Base-by-base conservation (phyloP, 2,329 filamentous ascomycete species). In the Cordyceps javanica region DNA sequence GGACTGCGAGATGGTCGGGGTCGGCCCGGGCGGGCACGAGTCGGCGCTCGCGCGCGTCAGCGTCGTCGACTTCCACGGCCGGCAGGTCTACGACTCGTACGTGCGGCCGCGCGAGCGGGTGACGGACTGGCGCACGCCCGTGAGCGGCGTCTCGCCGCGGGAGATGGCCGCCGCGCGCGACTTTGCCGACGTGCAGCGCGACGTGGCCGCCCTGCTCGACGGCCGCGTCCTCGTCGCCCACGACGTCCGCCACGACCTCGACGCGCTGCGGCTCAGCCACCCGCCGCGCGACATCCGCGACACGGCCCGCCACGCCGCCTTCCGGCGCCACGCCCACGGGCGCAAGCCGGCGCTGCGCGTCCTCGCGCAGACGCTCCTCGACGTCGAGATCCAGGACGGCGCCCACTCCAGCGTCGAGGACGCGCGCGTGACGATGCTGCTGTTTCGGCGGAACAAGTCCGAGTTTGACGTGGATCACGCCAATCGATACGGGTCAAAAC, bases 1-100 rank as follows among this genome's bases (percentile, higher is more conserved):
- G 48, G 94, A 99, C 75, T 99, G 94, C 72, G 94, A 99, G 75
- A 99, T 99, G 94, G 94, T 99, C 26, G 94, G 93, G 49, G 84
- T 95, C 13, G 89, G 88, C 0, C 82, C 83, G 1, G 84, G 84
- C 52, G 82, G 84, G 23, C 79, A 87, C 62, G 82, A 86, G 67
- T 91, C 90, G 36, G 86, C 85, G 0, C 82, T 99, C 45, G 94
- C 94, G 1, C 84, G 94, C 48, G 90, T 93, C 57, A 96, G 90
- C 68, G 77, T 96, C 16, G 92, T 97, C 64, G 96, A 97, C 72
- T 99, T 92, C 72, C 91, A 97, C 69, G 92, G 92, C 19, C 83
- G 88, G 28, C 91, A 96, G 71, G 77, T 99, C 46, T 97, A 97
- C 79, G 94, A 99, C 75, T 93, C 90, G 13, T 97, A 89, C 68